Evolutionary conservation across 23 red algal species (phyloP), one percentile per base, ranked within the genome.

Genomic region (Gracilaria domingensis): DNA sequence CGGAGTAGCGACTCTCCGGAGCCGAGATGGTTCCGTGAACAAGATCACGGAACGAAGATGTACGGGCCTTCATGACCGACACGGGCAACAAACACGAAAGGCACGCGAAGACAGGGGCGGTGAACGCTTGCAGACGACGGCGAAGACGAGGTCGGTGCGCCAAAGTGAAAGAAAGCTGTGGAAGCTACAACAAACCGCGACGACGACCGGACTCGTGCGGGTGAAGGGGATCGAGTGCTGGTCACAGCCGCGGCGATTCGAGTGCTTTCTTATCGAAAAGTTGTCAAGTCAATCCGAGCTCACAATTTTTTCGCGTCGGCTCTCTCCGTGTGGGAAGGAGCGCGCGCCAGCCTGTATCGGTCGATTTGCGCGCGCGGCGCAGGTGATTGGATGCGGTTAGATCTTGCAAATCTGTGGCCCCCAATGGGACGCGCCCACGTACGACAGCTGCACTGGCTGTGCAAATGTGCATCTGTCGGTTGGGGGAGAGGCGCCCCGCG

Each of bases 1-100:
- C 91, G 4, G 88, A 91, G 83, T 95, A 98, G 70, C 96, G 90
- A 61, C 54, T 53, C 69, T 98, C 96, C 25, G 96, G 88, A 33
- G 76, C 92, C 6, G 96, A 98, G 56, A 98, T 87, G 42, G 88
- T 94, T 58, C 91, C 91, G 33, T 88, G 82, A n/a, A 92, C 82
- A 38, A 94, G 83, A 80, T 94, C 92, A 61, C 84, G 92, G 75
- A 94, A 94, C 33, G 92, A 94, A 34, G 83, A 88, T 0, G 92
- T 94, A 38, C 92, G 92, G 47, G 88, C 88, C 79, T 92, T 92
- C 88, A 92, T 92, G 64, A n/a, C 33, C 38, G 30, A 69, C 64
- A 69, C 4, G 13, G 20, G 32, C 8, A 8, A 17, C 4, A 34
- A 3, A 37, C 8, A 37, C 26, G 30, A 36, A 65, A 32, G 8